Conservation (phyloP, 495 filamentous ascomycete species). For the Corynascus novoguineensis region DNA sequence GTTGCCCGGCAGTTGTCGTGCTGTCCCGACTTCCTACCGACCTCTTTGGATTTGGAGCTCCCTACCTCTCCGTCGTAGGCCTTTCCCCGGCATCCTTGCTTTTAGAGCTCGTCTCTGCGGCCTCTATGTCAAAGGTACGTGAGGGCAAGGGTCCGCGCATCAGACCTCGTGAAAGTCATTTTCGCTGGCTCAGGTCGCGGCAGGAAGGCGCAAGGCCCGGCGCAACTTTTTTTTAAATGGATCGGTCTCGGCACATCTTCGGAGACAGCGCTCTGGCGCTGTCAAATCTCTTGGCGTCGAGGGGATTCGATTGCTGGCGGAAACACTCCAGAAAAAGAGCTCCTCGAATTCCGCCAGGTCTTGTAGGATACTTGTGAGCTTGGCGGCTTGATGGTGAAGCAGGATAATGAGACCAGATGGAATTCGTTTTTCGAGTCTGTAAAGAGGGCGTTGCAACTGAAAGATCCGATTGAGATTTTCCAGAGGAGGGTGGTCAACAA, state of each 20-base stretch:
- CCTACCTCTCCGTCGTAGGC: conserved; percentile 2
- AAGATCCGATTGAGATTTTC: conserved; percentile 4
- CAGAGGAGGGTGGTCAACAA: neutral
- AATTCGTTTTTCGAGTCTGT: neutral
- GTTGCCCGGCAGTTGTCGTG: neutral
- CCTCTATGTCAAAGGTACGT: conserved; percentile 3
- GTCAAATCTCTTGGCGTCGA: too few species aligned
- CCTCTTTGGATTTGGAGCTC: conserved; percentile 3
- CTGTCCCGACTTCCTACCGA: neutral
- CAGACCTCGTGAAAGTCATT: too few species aligned
- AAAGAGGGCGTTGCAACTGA: conserved; percentile 1
- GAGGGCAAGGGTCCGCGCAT: too few species aligned
- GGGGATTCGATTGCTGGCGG: neutral
- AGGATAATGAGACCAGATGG: neutral
- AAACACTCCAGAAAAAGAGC: neutral
- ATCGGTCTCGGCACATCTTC: too few species aligned
- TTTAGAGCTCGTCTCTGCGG: conserved; percentile 2
- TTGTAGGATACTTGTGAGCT: neutral
- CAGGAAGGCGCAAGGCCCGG: too few species aligned
- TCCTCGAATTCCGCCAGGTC: neutral
- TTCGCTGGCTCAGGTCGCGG: too few species aligned
- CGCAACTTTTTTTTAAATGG: too few species aligned
- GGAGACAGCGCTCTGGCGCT: too few species aligned
- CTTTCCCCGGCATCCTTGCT: neutral
- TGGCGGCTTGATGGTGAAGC: neutral